Conservation (phyloP, 495 filamentous ascomycete species). For the Tuber microsphaerosporum region DNA sequence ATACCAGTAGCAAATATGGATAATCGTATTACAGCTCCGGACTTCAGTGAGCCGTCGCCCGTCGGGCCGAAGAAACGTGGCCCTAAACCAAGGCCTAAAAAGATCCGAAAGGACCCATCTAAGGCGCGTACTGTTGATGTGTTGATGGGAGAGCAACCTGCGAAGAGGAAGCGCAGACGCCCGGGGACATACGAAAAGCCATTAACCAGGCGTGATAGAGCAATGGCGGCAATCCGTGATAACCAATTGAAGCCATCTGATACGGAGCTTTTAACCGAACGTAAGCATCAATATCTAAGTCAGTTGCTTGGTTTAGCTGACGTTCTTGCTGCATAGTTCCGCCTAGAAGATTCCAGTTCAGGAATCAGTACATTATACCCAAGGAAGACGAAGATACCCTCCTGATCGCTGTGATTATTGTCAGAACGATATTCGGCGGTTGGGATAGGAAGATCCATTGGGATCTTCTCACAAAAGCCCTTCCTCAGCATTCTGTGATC, state of each 20-base stretch:
- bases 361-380: conserved; percentile 41
- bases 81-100: conserved; percentile 24
- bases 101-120: conserved; percentile 6
- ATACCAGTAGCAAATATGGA: conserved; percentile 34
- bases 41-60: conserved; percentile 22
- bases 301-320: not conserved
- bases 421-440: conserved; percentile 68
- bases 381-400: conserved; percentile 46
- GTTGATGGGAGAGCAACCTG: conserved; percentile 28
- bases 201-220: conserved; percentile 33
- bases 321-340: conserved; percentile 18
- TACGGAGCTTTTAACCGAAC: conserved; percentile 30
- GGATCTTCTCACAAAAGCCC: conserved; percentile 59
- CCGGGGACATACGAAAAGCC: conserved; percentile 34
- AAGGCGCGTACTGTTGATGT: conserved; percentile 30
- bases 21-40: conserved; percentile 30
- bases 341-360: conserved; percentile 32
- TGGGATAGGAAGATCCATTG: conserved; percentile 64
- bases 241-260: conserved; percentile 34
- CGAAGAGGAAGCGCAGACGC: conserved; percentile 32
- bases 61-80: conserved; percentile 26
- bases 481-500: conserved; percentile 54
- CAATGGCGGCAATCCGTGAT: conserved; percentile 40
- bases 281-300: conserved; percentile 8
- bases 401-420: conserved; percentile 63